These are phyloP conservation scores for Teratosphaeria nubilosa DNA, from an alignment of 2,329 filamentous ascomycete genomes.

Conservation along the genomic window DNA sequence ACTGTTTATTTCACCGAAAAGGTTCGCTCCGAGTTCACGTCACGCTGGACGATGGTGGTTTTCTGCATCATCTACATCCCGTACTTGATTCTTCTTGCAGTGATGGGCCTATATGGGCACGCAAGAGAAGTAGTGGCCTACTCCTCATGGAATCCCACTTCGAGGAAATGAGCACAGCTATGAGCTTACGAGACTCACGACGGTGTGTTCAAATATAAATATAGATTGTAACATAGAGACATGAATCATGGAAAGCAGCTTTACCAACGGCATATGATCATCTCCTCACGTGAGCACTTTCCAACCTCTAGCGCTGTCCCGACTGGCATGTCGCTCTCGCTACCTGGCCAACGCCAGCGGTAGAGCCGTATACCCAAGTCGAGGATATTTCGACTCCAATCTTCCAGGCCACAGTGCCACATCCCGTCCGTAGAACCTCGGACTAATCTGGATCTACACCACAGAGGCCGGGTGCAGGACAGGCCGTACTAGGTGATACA, in stretches of 20 bases:
- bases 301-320: background rate
- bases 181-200: too few species aligned
- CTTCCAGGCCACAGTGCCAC: too few species aligned
- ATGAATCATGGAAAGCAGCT: background rate
- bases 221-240: background rate
- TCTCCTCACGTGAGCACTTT: background rate
- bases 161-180: too few species aligned
- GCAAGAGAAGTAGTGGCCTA: background rate
- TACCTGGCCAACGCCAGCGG: background rate
- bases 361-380: background rate
- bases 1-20: conserved; percentile 39
- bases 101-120: background rate
- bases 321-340: background rate
- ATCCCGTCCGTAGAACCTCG: too few species aligned
- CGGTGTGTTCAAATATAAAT: too few species aligned
- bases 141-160: too few species aligned
- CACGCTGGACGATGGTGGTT: conserved; percentile 29
- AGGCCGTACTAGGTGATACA: conserved; percentile 26
- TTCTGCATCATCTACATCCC: conserved; percentile 36
- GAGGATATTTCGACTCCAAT: background rate
- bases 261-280: background rate
- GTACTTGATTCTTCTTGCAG: conserved; percentile 30
- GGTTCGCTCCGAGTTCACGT: conserved; percentile 36
- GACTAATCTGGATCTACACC: conserved; percentile 9
- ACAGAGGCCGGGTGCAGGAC: conserved; percentile 10